These are phyloP conservation scores for Globisporangium mamillatum DNA, from an alignment of 352 stramenopile genomes.

Conservation along the genomic window DNA sequence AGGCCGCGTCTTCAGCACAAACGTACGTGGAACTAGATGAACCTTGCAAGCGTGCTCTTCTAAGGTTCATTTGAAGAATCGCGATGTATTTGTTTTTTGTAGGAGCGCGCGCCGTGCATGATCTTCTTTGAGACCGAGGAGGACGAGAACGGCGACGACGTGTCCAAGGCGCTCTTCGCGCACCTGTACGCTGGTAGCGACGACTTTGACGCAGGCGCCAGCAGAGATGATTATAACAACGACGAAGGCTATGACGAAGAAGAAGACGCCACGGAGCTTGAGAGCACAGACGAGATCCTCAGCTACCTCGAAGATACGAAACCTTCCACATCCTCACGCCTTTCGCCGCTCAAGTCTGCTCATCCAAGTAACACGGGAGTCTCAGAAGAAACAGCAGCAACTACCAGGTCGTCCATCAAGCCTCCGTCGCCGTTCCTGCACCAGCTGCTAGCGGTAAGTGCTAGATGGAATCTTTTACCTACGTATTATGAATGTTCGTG, in stretches of 20 bases:
- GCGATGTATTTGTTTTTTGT: background rate
- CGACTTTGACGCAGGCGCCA: conserved; percentile 19
- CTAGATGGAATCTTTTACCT: background rate
- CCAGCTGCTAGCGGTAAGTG: conserved; percentile 13
- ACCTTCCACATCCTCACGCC: background rate
- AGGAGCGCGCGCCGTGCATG: conserved; percentile 76
- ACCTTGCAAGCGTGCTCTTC: background rate
- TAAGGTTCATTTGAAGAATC: background rate
- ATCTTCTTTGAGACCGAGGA: conserved; percentile 71
- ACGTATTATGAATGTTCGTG: background rate
- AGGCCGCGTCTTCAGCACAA: conserved; percentile 79
- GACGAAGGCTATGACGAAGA: conserved; percentile 10
- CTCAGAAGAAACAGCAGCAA: background rate
- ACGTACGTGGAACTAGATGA: conserved; percentile 28
- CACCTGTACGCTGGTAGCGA: conserved; percentile 45
- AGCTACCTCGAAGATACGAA: conserved; percentile 11
- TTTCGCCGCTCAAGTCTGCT: background rate
- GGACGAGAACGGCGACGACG: conserved; percentile 39
- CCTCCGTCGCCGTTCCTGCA: conserved; percentile 3
- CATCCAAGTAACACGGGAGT: background rate
- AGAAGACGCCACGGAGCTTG: conserved; percentile 13
- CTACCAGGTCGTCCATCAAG: background rate
- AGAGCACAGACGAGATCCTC: conserved; percentile 16
- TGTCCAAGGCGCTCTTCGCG: conserved; percentile 64
- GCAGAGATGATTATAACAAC: background rate